Evolutionary conservation across 441 rosid genomes (phyloP).

Genomic region (Mallotus repandus): DNA sequence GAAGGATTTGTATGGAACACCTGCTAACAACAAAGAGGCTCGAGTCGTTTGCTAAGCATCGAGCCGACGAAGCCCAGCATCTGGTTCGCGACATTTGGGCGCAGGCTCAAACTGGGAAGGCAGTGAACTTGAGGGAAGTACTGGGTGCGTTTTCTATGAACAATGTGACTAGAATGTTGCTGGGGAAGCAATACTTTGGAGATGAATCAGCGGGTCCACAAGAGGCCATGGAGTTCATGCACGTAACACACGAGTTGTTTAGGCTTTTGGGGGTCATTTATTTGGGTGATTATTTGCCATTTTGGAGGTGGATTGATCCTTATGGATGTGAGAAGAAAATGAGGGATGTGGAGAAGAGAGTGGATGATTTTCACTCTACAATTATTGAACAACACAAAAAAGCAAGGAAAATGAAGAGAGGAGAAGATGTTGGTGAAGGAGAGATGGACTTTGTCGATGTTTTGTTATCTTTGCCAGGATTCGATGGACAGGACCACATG

Average conservation of each 20-base stretch:
- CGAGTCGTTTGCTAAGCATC: conserved; percentile 45
- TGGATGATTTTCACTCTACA: conserved; percentile 71
- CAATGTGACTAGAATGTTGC: conserved; percentile 83
- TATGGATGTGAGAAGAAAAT: conserved; percentile 69
- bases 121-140: conserved; percentile 64
- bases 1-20: conserved; percentile 76
- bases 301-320: conserved; percentile 93
- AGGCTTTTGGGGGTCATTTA: conserved; percentile 74
- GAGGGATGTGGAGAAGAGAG: conserved; percentile 81
- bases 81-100: conserved; percentile 43
- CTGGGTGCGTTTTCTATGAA: conserved; percentile 88
- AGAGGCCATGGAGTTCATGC: conserved; percentile 86
- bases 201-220: conserved; percentile 50
- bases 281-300: conserved; percentile 79
- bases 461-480: conserved; percentile 69
- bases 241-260: conserved; percentile 69
- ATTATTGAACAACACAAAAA: conserved; percentile 64
- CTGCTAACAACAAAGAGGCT: conserved; percentile 49
- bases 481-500: conserved; percentile 62
- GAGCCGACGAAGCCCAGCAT: conserved; percentile 51
- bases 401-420: conserved; percentile 19
- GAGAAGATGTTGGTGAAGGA: conserved; percentile 12
- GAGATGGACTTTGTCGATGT: conserved; percentile 87
- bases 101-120: conserved; percentile 28
- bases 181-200: conserved; percentile 80